A percentile compares a stretch with the other conserved stretches of the same genome.
phyloP scores from a whole-genome alignment of 768 basidiomycete genomes.

The Xerocomus brunneocitrinus region DNA sequence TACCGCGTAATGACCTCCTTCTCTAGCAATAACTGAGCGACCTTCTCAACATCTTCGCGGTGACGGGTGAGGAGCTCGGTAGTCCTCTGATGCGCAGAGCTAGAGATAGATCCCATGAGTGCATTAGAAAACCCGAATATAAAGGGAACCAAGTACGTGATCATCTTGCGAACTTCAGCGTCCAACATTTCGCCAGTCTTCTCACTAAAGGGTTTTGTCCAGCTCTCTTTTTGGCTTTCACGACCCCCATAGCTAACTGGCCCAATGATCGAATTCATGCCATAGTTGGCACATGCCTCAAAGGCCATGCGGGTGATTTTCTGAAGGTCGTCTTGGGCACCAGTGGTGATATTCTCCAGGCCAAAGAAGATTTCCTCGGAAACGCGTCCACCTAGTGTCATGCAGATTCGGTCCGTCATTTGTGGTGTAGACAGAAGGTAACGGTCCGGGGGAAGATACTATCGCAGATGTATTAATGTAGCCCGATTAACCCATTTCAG shows the following conservation, averaged over 20 bases:
- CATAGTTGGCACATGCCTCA: constrained; percentile 92
- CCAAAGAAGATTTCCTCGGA: constrained; percentile 99
- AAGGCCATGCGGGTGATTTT: constrained; percentile 99
- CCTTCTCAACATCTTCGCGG: constrained; percentile 86
- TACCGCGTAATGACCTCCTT: constrained; percentile 95
- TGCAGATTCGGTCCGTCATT: constrained; percentile 92
- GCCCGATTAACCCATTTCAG: neutral
- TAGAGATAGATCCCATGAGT: constrained; percentile 24
- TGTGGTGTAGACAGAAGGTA: constrained; percentile 95
- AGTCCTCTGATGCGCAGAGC: constrained; percentile 79
- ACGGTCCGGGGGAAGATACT: constrained; percentile 94
- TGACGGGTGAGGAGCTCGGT: constrained; percentile 75
- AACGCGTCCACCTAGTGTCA: constrained; percentile 97
- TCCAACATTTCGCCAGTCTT: constrained; percentile 95
- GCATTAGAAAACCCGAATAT: neutral
- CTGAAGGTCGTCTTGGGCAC: constrained; percentile 96
- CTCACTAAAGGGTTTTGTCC: constrained; percentile 98
- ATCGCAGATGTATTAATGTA: constrained; percentile 9
- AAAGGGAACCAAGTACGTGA: constrained; percentile 48
- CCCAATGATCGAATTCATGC: constrained; percentile 93
- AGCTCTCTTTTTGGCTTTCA: constrained; percentile 75
- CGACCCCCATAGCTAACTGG: constrained; percentile 96
- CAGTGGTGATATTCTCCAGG: constrained; percentile 86
- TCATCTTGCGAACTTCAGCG: constrained; percentile 91
- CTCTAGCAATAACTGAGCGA: constrained; percentile 84